Evolutionary conservation across 345 rosid genomes (phyloP), one percentile per base, ranked within the genome.

Genomic region (Camelina neglecta): DNA sequence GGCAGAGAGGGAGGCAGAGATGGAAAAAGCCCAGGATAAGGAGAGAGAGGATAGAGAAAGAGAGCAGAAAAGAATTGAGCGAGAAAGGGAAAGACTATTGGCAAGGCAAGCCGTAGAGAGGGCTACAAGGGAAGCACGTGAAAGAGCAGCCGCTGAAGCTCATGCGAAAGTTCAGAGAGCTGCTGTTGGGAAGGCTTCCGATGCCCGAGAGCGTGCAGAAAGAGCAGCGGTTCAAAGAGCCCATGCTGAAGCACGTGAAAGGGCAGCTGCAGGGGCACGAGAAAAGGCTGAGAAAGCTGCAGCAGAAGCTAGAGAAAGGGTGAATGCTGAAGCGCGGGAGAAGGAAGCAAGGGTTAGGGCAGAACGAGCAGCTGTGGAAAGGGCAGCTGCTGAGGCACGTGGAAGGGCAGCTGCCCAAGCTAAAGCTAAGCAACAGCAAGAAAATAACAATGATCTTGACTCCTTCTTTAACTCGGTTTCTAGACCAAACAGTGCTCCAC

Each of bases 81-180:
- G 80, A 76, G 97, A 89, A 83, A 89, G 90, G 76, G 98, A 87
- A 71, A 82, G 87, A 64, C 83, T 82, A 69, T 75, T 75, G 83
- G 93, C 85, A 33, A 89, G 97, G 74, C 97, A 95, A 76, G 99
- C 88, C 4, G 97, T 95, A 39, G 97, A 92, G 84, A 89, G 99
- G 81, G 99, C 98, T 74, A 92, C 97, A 33, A 90, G 98, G 84
- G 99, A 86, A 81, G 97, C 97, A 81, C 88, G 97, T 11, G 98
- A 92, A 82, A 87, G 98, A 86, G 98, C 96, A 60, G 96, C 93
- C 54, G 39, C 78, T 62, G 99, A 89, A 26, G 99, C 97, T 78
- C 94, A 83, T 61, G 74, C 75, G 8, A 95, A 79, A 86, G 91
- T 90, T 68, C 97, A 95, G 80, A 88, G 93, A 83, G 92, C 96